Conservation (phyloP, 495 filamentous ascomycete genomes). For the Friedmanniomyces endolithicus region DNA sequence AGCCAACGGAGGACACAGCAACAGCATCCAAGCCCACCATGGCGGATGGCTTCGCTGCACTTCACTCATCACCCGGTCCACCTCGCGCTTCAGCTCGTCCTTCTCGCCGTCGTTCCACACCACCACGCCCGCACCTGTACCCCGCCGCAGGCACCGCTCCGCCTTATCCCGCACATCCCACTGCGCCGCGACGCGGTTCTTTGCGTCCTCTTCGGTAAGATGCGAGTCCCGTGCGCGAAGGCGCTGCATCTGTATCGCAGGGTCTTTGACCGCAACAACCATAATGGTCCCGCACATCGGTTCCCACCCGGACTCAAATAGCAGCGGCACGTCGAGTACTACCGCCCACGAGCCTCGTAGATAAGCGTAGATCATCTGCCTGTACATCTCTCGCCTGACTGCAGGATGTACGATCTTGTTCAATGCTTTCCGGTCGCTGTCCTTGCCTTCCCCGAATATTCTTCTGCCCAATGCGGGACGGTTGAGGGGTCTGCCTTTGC, state of each 20-base stretch:
- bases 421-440: constrained; percentile 57
- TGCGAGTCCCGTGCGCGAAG: constrained; percentile 59
- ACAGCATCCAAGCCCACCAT: constrained; percentile 71
- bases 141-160: constrained; percentile 49
- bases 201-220: constrained; percentile 64
- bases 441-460: constrained; percentile 64
- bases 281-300: constrained; percentile 65
- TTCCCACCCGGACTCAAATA: constrained; percentile 81
- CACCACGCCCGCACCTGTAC: constrained; percentile 53
- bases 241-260: constrained; percentile 64
- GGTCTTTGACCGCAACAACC: constrained; percentile 69
- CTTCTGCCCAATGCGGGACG: constrained; percentile 70
- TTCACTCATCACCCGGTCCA: constrained; percentile 48
- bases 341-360: constrained; percentile 67
- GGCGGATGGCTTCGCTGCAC: constrained; percentile 51
- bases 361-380: constrained; percentile 50
- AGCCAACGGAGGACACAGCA: constrained; percentile 60
- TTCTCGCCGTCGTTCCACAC: constrained; percentile 75
- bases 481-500: constrained; percentile 60
- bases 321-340: constrained; percentile 81
- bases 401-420: constrained; percentile 90
- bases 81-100: constrained; percentile 51
- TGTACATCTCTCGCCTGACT: constrained; percentile 65
- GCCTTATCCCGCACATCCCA: constrained; percentile 75
- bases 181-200: constrained; percentile 71